phyloP scores from a whole-genome alignment of 2,329 filamentous ascomycete species.

The Passalora sequoiae region DNA sequence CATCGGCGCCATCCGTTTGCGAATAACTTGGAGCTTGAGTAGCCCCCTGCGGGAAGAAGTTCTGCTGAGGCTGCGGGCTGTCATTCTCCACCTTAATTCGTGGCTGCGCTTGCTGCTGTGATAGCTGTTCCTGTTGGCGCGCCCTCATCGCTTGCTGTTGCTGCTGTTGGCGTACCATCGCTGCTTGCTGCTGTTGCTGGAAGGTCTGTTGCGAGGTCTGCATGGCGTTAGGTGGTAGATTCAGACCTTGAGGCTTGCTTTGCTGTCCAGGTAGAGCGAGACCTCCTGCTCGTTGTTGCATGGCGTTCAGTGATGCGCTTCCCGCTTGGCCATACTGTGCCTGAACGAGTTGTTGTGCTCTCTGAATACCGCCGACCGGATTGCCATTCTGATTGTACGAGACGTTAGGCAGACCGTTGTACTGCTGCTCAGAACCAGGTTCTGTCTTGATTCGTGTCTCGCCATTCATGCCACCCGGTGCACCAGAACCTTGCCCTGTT shows the following conservation, averaged over 20 bases:
- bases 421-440: conserved; percentile 36
- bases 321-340: conserved; percentile 59
- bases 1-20: conserved; percentile 72
- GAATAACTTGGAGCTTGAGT: conserved; percentile 46
- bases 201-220: conserved; percentile 5
- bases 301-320: conserved; percentile 61
- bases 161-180: too few species aligned
- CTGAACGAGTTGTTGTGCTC: conserved; percentile 52
- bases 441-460: conserved; percentile 51
- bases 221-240: conserved; percentile 35
- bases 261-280: conserved; percentile 33
- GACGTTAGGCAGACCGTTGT: conserved; percentile 26
- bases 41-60: conserved; percentile 33
- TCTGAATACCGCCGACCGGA: conserved; percentile 39
- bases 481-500: conserved; percentile 26
- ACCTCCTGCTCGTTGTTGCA: conserved; percentile 38
- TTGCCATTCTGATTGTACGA: conserved; percentile 19
- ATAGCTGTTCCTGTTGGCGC: conserved; percentile 30
- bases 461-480: too few species aligned
- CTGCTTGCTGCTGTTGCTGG: conserved; percentile 35
- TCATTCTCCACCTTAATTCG: conserved; percentile 35
- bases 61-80: conserved; percentile 25
- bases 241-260: conserved; percentile 31
- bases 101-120: conserved; percentile 34
- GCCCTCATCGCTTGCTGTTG: conserved; percentile 38